phyloP scores from a whole-genome alignment of 768 basidiomycete genomes.

The Boletellus emodensis region DNA sequence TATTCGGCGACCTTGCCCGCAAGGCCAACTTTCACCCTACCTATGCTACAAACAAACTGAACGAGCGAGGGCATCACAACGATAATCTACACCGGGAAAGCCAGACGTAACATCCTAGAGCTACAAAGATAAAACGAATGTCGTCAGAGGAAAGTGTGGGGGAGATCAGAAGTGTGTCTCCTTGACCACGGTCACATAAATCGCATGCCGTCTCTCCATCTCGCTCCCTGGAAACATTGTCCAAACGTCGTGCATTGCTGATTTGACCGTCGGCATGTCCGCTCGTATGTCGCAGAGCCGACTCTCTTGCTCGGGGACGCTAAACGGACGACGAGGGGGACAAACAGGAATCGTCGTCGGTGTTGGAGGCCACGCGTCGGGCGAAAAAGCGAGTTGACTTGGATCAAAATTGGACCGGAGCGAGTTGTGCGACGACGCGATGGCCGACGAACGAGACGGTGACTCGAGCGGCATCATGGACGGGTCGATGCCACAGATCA shows the following conservation, averaged over 20 bases:
- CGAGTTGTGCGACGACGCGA: conserved; percentile 33
- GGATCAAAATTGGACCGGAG: conserved; percentile 27
- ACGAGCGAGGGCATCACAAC: neutral
- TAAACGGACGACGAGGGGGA: conserved; percentile 4
- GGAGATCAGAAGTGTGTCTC: conserved; percentile 25
- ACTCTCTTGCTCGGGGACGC: neutral
- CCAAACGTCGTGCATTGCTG: neutral
- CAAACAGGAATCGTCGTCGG: conserved; percentile 16
- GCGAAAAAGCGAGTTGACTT: conserved; percentile 3
- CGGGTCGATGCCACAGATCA: conserved; percentile 10
- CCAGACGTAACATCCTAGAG: conserved; percentile 6
- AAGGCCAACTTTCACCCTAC: neutral
- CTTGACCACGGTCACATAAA: conserved; percentile 44
- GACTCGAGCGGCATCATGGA: conserved; percentile 22
- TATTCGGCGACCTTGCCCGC: neutral
- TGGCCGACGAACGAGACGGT: conserved; percentile 14
- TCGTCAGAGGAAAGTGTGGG: neutral
- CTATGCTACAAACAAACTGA: conserved; percentile 13
- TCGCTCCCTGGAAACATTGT: neutral
- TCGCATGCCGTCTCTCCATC: conserved; percentile 22
- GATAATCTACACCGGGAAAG: conserved; percentile 2
- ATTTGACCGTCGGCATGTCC: neutral
- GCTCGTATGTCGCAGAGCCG: neutral
- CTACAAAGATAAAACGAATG: conserved; percentile 16
- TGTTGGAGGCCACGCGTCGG: conserved; percentile 21